phyloP scores from a whole-genome alignment of 2,329 filamentous ascomycete genomes.

The Cercospora sp. region DNA sequence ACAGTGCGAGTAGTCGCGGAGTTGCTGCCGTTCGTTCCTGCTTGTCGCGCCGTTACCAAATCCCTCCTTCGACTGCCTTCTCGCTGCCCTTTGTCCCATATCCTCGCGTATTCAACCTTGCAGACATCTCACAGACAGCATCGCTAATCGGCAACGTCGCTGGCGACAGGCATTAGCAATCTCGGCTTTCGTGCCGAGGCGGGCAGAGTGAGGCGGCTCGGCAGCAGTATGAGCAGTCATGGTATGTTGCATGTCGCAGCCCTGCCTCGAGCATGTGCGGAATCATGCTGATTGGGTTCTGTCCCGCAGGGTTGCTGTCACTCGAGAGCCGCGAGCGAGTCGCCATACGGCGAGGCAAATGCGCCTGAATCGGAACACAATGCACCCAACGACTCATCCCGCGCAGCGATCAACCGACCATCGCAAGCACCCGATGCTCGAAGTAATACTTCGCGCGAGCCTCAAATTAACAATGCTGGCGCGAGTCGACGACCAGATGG shows the following conservation, averaged over 20 bases:
- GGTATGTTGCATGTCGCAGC: not conserved
- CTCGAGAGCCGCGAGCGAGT: constrained; percentile 15
- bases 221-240: constrained; percentile 7
- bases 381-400: constrained; percentile 16
- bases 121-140: constrained; percentile 2
- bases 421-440: constrained; percentile 4
- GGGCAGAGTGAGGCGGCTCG: not conserved
- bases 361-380: not conserved
- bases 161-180: not conserved
- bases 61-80: not conserved
- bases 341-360: constrained; percentile 5
- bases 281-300: constrained; percentile 12
- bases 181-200: not conserved
- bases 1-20: not conserved
- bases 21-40: not conserved
- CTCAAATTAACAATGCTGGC: not conserved
- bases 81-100: not conserved
- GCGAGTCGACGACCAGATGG: constrained; percentile 12
- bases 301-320: constrained; percentile 22
- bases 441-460: not conserved
- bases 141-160: not conserved
- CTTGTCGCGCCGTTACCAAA: not conserved
- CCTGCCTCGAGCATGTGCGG: not conserved
- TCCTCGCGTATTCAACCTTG: not conserved
- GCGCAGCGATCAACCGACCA: constrained; percentile 9